phyloP scores from a whole-genome alignment of 2,329 filamentous ascomycete genomes.

The Sarocladium strictum region DNA sequence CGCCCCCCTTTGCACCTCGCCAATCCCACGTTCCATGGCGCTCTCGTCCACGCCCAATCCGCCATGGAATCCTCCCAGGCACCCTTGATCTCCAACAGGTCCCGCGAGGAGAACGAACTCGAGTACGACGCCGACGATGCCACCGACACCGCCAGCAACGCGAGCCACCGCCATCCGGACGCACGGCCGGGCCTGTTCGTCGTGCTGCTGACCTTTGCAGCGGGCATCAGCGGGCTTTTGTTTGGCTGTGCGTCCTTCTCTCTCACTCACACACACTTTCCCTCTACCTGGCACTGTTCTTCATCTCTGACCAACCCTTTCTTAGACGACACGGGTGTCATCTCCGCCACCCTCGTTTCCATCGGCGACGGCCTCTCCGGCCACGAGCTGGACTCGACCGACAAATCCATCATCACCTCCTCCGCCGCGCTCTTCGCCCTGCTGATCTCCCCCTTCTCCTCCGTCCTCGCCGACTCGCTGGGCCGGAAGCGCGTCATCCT shows the following conservation, averaged over 20 bases:
- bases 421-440: conserved; percentile 62
- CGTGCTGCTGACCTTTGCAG: conserved; percentile 56
- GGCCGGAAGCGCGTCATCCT: conserved; percentile 60
- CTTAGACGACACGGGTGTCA: conserved; percentile 61
- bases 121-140: conserved; percentile 24
- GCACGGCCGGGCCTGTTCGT: conserved; percentile 44
- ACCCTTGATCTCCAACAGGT: conserved; percentile 29
- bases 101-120: conserved; percentile 21
- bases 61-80: conserved; percentile 31
- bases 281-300: not conserved
- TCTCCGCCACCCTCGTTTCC: conserved; percentile 62
- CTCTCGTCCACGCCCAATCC: not conserved
- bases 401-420: conserved; percentile 68
- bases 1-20: not conserved
- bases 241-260: conserved; percentile 54
- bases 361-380: conserved; percentile 53
- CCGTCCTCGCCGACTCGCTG: conserved; percentile 54
- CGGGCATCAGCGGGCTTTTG: conserved; percentile 60
- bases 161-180: conserved; percentile 1
- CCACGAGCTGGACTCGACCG: conserved; percentile 51
- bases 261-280: not conserved
- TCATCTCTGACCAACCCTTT: no score
- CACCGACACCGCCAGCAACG: conserved; percentile 21
- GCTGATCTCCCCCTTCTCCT: conserved; percentile 56
- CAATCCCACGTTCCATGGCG: conserved; percentile 1